Evolutionary conservation across 1,139 yeast species (phyloP), one percentile per base, ranked within the genome.

Genomic region (Kluyveromyces marxianus): DNA sequence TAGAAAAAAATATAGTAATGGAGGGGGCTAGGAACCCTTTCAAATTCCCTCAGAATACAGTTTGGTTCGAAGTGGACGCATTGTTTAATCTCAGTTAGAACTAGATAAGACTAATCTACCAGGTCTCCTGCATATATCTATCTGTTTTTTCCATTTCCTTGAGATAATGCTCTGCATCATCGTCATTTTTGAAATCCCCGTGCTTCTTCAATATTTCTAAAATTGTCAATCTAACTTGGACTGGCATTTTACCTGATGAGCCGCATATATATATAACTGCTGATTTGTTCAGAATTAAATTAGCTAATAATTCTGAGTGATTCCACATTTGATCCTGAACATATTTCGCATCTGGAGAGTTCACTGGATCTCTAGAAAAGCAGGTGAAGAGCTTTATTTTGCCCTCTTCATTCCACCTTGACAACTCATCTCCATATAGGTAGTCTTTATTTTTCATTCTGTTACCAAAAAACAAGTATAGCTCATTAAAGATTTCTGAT

Each of bases 221-320:
- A 25, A 90, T 60, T 0, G 97, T 90, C 25, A 84, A 65, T 50
- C 95, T 71, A 1, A 92, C 95, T 61, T 92, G 94, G 35, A 81
- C 75, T 0, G 99, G 98, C 98, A 92, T 94, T 52, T 80, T 78
- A 0, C 98, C 98, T 33, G 95, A 82, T 8, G 96, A 83, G 0
- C 98, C 97, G 69, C 98, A 90, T 2, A 92, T 71, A 61, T 83
- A 89, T 4, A 89, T 67, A 0, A 75, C 66, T 0, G 87, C 94
- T 24, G 71, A 61, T 39, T 75, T 58, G n/a, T 79, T 69, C 3
- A 76, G 62, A 6, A 89, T 62, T 44, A 81, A 62, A 6, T 78
- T 72, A 1, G 74, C 77, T 2, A 89, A 66, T 27, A 69, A 44
- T 3, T 69, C 62, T 31, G 71, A 70, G 42, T 81, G 64, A 28